Evolutionary conservation across 2,329 filamentous ascomycete genomes (phyloP).

Genomic region (Pseudopyricularia cyperi): DNA sequence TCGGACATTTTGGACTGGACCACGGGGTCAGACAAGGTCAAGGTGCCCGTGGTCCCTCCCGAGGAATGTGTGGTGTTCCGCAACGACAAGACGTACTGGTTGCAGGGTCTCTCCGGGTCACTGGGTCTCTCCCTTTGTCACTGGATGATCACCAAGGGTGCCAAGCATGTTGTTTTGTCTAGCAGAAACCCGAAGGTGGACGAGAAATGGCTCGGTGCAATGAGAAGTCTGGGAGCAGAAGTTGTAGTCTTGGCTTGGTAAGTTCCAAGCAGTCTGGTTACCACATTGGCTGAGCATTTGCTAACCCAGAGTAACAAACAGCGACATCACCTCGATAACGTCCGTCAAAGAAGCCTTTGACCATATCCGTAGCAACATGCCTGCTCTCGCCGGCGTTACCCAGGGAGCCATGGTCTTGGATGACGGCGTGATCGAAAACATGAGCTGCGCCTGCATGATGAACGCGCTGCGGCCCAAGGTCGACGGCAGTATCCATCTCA

Average conservation of each 20-base stretch:
- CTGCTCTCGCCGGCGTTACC: conserved; percentile 2
- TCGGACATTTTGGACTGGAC: neutral
- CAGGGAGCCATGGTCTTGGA: conserved; percentile 9
- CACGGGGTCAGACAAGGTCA: neutral
- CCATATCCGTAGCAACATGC: neutral
- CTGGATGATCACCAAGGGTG: neutral
- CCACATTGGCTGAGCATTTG: too few relatives aligned
- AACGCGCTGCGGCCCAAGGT: conserved; percentile 12
- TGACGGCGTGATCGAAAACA: conserved; percentile 1
- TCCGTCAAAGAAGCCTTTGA: neutral
- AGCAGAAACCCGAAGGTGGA: neutral
- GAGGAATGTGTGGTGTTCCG: neutral
- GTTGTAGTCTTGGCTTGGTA: neutral
- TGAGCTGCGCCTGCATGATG: neutral
- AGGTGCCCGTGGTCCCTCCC: neutral
- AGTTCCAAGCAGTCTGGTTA: neutral
- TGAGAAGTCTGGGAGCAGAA: neutral
- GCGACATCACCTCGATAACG: neutral
- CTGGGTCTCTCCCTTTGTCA: neutral
- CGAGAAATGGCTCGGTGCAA: neutral
- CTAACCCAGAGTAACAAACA: neutral
- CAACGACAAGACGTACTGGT: neutral
- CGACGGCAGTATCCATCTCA: conserved; percentile 10
- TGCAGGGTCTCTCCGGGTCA: neutral
- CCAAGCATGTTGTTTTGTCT: neutral